Evolutionary conservation across 768 basidiomycete genomes (phyloP), one percentile per base, ranked within the genome.

Genomic region (Tulasnella sp.): DNA sequence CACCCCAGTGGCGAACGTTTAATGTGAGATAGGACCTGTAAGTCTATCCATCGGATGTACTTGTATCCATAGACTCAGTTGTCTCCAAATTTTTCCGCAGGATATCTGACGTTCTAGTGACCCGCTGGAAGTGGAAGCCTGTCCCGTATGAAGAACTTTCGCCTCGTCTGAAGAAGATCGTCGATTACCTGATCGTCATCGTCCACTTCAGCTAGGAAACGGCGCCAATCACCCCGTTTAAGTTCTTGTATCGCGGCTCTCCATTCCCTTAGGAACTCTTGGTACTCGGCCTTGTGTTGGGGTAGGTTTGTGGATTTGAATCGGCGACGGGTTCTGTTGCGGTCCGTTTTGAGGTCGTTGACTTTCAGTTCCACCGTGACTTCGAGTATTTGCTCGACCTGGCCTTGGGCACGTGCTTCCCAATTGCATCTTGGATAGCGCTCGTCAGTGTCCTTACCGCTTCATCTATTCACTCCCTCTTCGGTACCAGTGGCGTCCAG

Each of bases 331-430:
- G 51, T 26, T 5, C 48, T 11, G 75, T 72, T 78, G 40, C 26
- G 23, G 26, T 76, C 29, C 13, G 23, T n/a, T 9, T 48, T 39
- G 76, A 77, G 76, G 73, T n/a, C 35, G 26, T 29, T 40, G 23
- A 77, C 75, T 16, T 77, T 46, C 26, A 44, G 15, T 78, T 77
- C 77, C 77, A 78, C 77, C 77, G 79, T 15, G 78, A 26, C 55
- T 78, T 78, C 9, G 77, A 35, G 74, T 78, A 78, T 42, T 73
- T 78, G 39, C 29, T 39, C 10, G 35, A 78, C 23, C 13, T 10
- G 37, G 77, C 16, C n/a, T 40, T 37, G 42, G 77, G 77, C 18
- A 57, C 35, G 48, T 79, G 77, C 32, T 26, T 37, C 29, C 55
- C 51, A 42, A 77, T 37, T 13, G 46, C 75, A 7, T 11, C 44